Evolutionary conservation across 139 green algal genomes (phyloP).

Genomic region (Chlorella sp.): DNA sequence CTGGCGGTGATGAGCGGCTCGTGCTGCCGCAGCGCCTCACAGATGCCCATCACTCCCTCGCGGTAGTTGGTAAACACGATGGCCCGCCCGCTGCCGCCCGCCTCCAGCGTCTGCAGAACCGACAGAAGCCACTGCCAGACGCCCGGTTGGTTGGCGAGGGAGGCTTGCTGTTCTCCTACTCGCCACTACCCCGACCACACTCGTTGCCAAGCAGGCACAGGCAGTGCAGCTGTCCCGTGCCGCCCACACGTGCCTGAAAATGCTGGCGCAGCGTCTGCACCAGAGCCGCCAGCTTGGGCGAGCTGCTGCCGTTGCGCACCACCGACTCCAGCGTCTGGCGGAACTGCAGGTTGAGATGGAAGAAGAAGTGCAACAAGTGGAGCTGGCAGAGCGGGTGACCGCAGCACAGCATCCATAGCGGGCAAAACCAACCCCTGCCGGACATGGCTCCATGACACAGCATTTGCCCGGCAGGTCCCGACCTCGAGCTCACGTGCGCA

Average conservation of each 20-base stretch:
- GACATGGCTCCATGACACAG: too few relatives aligned
- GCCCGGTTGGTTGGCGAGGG: too few relatives aligned
- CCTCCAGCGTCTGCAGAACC: background rate
- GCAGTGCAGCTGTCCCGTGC: too few relatives aligned
- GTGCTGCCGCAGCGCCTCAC: constrained; percentile 64
- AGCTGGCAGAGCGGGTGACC: too few relatives aligned
- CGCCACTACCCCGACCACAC: too few relatives aligned
- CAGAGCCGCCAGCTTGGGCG: constrained; percentile 26
- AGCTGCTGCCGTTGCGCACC: background rate
- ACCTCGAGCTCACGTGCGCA: constrained; percentile 41
- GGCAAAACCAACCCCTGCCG: too few relatives aligned
- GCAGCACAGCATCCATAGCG: too few relatives aligned
- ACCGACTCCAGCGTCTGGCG: constrained; percentile 37
- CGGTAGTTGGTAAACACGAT: constrained; percentile 66
- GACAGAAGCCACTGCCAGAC: too few relatives aligned
- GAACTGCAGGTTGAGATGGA: constrained; percentile 22
- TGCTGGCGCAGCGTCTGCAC: constrained; percentile 39
- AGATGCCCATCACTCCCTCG: constrained; percentile 80
- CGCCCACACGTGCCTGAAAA: constrained; percentile 13
- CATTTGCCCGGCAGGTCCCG: too few relatives aligned
- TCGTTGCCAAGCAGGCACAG: too few relatives aligned
- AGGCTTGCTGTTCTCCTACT: too few relatives aligned
- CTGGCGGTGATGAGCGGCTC: constrained; percentile 61
- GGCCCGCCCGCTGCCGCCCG: constrained; percentile 24
- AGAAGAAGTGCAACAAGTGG: too few relatives aligned